Base-by-base conservation (phyloP, 2,329 filamentous ascomycete species). In the Calonectria pseudoturangicola region DNA sequence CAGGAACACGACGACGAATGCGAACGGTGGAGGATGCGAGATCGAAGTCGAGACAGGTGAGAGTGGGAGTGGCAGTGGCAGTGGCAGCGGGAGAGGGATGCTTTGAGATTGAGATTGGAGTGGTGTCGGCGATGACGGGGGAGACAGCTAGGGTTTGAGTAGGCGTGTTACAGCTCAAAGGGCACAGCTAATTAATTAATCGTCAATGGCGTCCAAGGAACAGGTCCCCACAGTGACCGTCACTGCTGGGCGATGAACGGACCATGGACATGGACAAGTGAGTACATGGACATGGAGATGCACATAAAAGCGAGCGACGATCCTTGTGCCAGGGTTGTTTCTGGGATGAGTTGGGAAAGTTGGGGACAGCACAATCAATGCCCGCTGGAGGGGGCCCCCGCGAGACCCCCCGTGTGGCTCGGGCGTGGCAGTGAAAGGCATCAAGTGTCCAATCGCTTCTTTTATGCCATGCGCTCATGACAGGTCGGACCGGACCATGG, bases 121-220 rank as follows among this genome's bases (percentile, higher is more conserved):
- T 60, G n/a, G 54, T 41, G 54, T 60, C 36, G 54, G 30, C 54
- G 33, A 60, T 15, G 54, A 60, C 54, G n/a, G 45, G 54, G 54
- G 54, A 36, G 39, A 41, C 33, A 41, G 36, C 33, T 41, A 60
- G 54, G 54, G 54, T 60, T 60, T 60, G 54, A 39, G 36, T 41
- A 41, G 54, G 33, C 54, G 39, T 60, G 54, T 60, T 60, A 41
- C 54, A 60, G 54, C 54, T 60, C 54, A 28, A 58, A 60, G 54
- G 54, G 54, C 33, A 41, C 54, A 41, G 36, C 25, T 39, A 60
- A 60, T 60, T 60, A 60, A 60, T 60, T 60, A 41, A 36, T 36
- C 33, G 33, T 60, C 54, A 60, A 60, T 60, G 33, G 54, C 33
- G 54, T 60, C 54, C 54, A 41, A 60, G 54, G 54, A 41, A 60